phyloP scores from a whole-genome alignment of 371 early-diverging fungal species.

The Mucor irregularis region DNA sequence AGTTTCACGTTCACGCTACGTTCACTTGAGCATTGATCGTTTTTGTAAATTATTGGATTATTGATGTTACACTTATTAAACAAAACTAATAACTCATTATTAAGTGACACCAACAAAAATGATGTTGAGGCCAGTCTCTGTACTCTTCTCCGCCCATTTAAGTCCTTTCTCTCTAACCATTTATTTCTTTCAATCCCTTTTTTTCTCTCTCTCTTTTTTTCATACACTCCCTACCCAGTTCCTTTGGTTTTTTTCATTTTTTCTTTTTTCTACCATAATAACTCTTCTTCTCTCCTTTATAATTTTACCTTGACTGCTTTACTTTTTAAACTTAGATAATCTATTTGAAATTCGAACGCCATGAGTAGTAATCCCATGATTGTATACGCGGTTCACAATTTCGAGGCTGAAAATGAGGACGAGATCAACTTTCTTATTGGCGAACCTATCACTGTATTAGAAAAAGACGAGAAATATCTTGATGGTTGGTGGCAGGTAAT shows the following conservation, averaged over 20 bases:
- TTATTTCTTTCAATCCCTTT: neutral
- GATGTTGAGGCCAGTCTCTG: too few relatives aligned
- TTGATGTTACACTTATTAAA: neutral
- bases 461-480: slow-evolving; percentile 75
- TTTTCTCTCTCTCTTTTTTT: neutral
- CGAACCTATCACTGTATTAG: slow-evolving; percentile 74
- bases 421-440: slow-evolving; percentile 72
- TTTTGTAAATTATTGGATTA: too few relatives aligned
- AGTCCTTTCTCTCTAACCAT: neutral
- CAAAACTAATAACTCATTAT: neutral
- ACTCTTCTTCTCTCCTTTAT: neutral
- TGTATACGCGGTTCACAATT: slow-evolving; percentile 67
- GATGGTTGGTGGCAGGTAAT: slow-evolving; percentile 91
- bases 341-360: too few relatives aligned
- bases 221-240: neutral
- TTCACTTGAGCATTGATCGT: too few relatives aligned
- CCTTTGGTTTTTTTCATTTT: neutral
- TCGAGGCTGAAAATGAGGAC: slow-evolving; percentile 74
- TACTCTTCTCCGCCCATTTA: neutral
- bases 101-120: neutral
- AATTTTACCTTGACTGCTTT: too few relatives aligned
- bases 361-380: slow-evolving; percentile 31
- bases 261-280: too few relatives aligned
- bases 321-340: too few relatives aligned
- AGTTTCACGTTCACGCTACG: too few relatives aligned